Conservation (phyloP, 2,329 filamentous ascomycete genomes). For the Paecilomyces formosus region DNA sequence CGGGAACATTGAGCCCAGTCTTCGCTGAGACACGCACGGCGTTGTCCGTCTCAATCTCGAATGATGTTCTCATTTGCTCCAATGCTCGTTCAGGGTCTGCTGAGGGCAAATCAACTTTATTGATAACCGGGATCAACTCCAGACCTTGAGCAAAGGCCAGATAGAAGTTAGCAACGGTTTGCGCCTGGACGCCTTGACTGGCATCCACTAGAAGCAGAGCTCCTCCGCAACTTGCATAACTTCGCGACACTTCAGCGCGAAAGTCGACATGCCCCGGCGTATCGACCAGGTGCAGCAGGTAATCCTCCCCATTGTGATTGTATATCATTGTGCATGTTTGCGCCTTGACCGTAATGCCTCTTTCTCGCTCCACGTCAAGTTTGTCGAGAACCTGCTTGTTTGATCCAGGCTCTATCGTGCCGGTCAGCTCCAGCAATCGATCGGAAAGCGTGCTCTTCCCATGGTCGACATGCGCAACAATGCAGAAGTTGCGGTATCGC, state of each 20-base stretch:
- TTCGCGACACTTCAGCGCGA: slow-evolving; percentile 87
- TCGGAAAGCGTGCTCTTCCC: slow-evolving; percentile 95
- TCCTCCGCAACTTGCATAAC: slow-evolving; percentile 92
- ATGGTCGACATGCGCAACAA: slow-evolving; percentile 97
- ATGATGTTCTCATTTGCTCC: slow-evolving; percentile 75
- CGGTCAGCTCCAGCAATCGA: slow-evolving; percentile 84
- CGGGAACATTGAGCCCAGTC: slow-evolving; percentile 78
- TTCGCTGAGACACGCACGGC: slow-evolving; percentile 83
- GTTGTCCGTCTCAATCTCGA: slow-evolving; percentile 74
- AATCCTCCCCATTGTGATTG: slow-evolving; percentile 75
- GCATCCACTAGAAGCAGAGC: slow-evolving; percentile 90
- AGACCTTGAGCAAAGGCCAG: slow-evolving; percentile 89
- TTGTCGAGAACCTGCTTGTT: slow-evolving; percentile 98
- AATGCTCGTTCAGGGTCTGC: slow-evolving; percentile 82
- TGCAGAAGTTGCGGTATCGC: slow-evolving; percentile 83
- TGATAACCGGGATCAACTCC: slow-evolving; percentile 81
- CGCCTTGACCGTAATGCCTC: slow-evolving; percentile 96
- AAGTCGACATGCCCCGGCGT: slow-evolving; percentile 98
- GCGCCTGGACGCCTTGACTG: slow-evolving; percentile 91
- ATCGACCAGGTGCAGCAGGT: slow-evolving; percentile 89
- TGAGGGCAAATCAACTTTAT: slow-evolving; percentile 90
- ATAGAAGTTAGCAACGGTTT: slow-evolving; percentile 98
- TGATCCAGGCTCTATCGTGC: slow-evolving; percentile 75
- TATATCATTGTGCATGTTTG: slow-evolving; percentile 99
- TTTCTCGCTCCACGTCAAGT: slow-evolving; percentile 89